Evolutionary conservation across 345 rosid species (phyloP).

Genomic region (Ceriops zippeliana): DNA sequence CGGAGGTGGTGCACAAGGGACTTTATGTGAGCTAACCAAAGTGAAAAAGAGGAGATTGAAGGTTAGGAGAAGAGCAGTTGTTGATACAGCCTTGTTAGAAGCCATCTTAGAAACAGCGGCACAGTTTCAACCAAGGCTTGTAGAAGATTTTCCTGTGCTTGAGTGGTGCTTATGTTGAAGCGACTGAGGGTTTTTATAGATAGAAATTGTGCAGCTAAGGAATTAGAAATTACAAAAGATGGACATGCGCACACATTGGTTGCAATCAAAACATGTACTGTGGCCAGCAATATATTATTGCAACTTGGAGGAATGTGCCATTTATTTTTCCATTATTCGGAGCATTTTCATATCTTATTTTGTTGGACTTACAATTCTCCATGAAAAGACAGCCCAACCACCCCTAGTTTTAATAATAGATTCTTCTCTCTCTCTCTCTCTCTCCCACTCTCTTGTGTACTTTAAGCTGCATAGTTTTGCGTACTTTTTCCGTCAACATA

Average conservation of each 20-base stretch:
- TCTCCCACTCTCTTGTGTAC: too few relatives aligned
- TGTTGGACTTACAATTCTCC: background rate
- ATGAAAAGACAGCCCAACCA: too few relatives aligned
- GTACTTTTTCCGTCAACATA: too few relatives aligned
- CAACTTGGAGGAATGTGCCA: constrained; percentile 16
- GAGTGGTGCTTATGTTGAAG: background rate
- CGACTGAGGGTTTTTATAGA: constrained; percentile 8
- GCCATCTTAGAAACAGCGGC: constrained; percentile 4
- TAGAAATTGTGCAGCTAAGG: background rate
- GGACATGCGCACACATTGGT: constrained; percentile 19
- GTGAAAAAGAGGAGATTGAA: constrained; percentile 16
- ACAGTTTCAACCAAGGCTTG: background rate
- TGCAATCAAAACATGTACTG: constrained; percentile 1
- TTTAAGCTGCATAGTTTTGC: too few relatives aligned
- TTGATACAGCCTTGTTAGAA: constrained; percentile 5
- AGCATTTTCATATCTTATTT: constrained; percentile 5
- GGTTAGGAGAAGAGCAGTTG: constrained; percentile 13
- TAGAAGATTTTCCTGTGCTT: too few relatives aligned
- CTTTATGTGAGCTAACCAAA: constrained; percentile 9
- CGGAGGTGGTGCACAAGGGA: constrained; percentile 10
- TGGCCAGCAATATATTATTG: constrained; percentile 11
- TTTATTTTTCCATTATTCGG: constrained; percentile 2
- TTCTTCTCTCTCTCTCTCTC: background rate
- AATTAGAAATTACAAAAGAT: background rate
- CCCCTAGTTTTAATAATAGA: background rate